Evolutionary conservation across 2,329 filamentous ascomycete species (phyloP).

Genomic region (Pseudogymnoascus sp.): DNA sequence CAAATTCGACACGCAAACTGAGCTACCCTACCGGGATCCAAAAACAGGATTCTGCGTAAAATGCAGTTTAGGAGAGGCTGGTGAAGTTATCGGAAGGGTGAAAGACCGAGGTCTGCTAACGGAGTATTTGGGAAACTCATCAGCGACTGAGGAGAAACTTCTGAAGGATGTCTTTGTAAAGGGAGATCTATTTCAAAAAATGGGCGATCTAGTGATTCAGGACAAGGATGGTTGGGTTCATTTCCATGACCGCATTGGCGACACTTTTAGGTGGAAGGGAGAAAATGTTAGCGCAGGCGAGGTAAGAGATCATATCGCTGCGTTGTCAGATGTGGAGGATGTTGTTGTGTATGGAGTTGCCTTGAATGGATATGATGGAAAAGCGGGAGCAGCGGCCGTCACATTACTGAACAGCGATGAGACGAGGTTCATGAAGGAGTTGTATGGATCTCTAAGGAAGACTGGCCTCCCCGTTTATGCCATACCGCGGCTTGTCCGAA

Average conservation of each 20-base stretch:
- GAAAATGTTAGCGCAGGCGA: conserved; percentile 40
- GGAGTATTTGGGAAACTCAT: conserved; percentile 34
- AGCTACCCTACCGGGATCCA: conserved; percentile 34
- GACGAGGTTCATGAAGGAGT: conserved; percentile 28
- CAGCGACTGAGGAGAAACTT: conserved; percentile 36
- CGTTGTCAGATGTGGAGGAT: conserved; percentile 32
- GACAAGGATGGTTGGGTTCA: conserved; percentile 34
- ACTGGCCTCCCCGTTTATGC: conserved; percentile 39
- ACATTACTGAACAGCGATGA: conserved; percentile 31
- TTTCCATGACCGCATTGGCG: conserved; percentile 41
- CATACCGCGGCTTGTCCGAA: conserved; percentile 37
- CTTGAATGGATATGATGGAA: conserved; percentile 36
- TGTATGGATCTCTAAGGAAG: conserved; percentile 32
- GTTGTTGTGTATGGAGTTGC: conserved; percentile 37
- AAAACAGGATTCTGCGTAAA: conserved; percentile 35
- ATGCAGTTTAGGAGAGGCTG: conserved; percentile 31
- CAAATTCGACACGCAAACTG: conserved; percentile 30
- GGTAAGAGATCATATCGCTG: conserved; percentile 35
- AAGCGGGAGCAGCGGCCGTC: conserved; percentile 38
- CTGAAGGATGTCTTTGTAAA: conserved; percentile 36
- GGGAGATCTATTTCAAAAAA: conserved; percentile 37
- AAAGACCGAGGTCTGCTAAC: conserved; percentile 31
- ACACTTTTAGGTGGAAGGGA: conserved; percentile 46
- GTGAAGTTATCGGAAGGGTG: conserved; percentile 37
- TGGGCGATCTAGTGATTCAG: conserved; percentile 35